Base-by-base conservation (phyloP, 2,329 filamentous ascomycete genomes). In the Pyricularia sp. region DNA sequence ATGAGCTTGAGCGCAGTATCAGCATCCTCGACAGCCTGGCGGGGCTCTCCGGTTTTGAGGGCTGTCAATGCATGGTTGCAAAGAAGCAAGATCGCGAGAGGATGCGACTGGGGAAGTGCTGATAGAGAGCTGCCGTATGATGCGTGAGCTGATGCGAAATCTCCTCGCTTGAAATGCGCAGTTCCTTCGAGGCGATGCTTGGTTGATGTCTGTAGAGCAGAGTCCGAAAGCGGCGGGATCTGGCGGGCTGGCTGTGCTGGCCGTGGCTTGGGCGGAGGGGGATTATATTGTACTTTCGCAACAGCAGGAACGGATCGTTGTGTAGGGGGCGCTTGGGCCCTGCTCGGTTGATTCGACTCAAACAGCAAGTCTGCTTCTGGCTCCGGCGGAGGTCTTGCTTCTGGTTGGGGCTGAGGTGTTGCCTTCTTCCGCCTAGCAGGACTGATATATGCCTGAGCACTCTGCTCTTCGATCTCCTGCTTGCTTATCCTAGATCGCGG, bases 11-110 rank as follows among this genome's bases (percentile, higher is more conserved):
- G 78, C 0, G 91, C 92, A 2, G 84, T 81, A 71, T 97, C 92
- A 10, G 93, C 90, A 73, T 99, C 93, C 0, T 83, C 80, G 22
- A 97, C 86, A 0, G 93, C 92, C 66, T 88, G 85, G 74, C 96
- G 96, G 0, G 93, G 90, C 70, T 96, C 91, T 61, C 94, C 94
- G 0, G 89, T 93, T 76, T 97, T 97, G 65, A 97, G 81, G 3
- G 89, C 88, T 0, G 93, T 97, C 68, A 97, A 81, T 4, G 94
- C 90, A 64, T 91, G 90, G 73, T 99, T 99, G 70, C 90, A 93
- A 26, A 96, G 85, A 7, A 97, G 83, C n/a, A 97, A 80, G 66
- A 97, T 94, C 22, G 85, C 85, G 28, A 97, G 81, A 0, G 93
- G 93, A 73, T 99, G 94, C 4, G 81, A 83, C 16, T 84, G 76